phyloP scores from a whole-genome alignment of 1,284 basidiomycete species.

The Sanghuangporus weigelae region DNA sequence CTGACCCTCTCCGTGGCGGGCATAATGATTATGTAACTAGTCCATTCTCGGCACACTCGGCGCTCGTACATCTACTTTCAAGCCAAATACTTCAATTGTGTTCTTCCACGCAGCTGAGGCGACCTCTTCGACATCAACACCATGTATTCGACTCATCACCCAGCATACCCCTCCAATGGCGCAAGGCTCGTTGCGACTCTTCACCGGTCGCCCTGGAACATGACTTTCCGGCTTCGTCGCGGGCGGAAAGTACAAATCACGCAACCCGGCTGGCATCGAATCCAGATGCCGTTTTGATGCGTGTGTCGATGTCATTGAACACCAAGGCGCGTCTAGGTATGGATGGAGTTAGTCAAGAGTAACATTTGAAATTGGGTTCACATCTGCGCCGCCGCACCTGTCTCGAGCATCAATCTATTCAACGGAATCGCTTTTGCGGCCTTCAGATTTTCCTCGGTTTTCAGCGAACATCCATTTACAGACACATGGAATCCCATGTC shows the following conservation, averaged over 20 bases:
- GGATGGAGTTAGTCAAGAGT: not conserved
- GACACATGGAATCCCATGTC: constrained; percentile 69
- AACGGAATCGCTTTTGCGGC: constrained; percentile 57
- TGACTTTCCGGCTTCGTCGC: constrained; percentile 67
- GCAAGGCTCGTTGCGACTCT: constrained; percentile 80
- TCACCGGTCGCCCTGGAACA: constrained; percentile 58
- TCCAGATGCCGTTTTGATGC: constrained; percentile 61
- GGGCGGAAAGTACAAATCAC: constrained; percentile 47
- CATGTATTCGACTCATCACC: constrained; percentile 59
- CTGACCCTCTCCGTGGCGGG: not conserved
- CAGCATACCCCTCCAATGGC: constrained; percentile 74
- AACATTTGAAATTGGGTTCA: not conserved
- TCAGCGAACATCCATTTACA: constrained; percentile 83
- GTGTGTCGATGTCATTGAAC: constrained; percentile 72
- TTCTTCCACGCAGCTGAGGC: constrained; percentile 62
- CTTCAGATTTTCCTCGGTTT: constrained; percentile 69
- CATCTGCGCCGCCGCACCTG: constrained; percentile 39
- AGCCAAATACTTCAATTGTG: constrained; percentile 56
- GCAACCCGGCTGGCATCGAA: constrained; percentile 44
- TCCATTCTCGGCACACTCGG: not conserved
- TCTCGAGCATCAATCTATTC: constrained; percentile 74
- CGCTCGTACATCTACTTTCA: constrained; percentile 27
- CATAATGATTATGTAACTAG: not conserved
- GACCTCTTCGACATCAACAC: constrained; percentile 52
- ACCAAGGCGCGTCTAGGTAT: constrained; percentile 75